These are phyloP conservation scores for Candida tunisiensis DNA, from an alignment of 1,139 yeast genomes.

Conservation along the genomic window DNA sequence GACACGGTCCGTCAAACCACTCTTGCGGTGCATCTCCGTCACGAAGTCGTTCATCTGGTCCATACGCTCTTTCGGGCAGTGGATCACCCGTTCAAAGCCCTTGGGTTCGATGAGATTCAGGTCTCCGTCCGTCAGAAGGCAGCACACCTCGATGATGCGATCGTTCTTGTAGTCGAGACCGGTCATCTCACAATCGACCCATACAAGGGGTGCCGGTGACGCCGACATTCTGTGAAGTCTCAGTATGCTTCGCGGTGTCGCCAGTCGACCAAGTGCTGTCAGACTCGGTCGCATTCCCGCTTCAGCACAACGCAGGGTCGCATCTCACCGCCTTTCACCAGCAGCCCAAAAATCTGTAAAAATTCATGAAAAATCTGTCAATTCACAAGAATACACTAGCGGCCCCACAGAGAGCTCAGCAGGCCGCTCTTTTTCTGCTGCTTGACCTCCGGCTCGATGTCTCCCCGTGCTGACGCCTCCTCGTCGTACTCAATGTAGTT, in stretches of 20 bases:
- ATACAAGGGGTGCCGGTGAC: constrained; percentile 30
- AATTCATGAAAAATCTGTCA: too few species aligned
- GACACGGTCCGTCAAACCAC: constrained; percentile 67
- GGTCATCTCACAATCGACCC: constrained; percentile 94
- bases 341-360: too few species aligned
- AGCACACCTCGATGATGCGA: constrained; percentile 80
- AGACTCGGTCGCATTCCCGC: too few species aligned
- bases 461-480: not conserved
- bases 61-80: constrained; percentile 45
- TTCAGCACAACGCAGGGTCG: too few species aligned
- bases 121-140: constrained; percentile 73
- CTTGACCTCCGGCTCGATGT: too few species aligned
- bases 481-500: constrained; percentile 36
- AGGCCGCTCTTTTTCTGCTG: too few species aligned
- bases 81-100: constrained; percentile 73
- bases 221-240: not conserved
- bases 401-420: too few species aligned
- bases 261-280: too few species aligned
- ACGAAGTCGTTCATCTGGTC: constrained; percentile 46
- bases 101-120: constrained; percentile 42
- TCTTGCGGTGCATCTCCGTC: constrained; percentile 5
- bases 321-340: too few species aligned
- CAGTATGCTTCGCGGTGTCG: too few species aligned
- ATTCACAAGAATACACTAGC: too few species aligned
- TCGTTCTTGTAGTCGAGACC: constrained; percentile 65